Evolutionary conservation across 148 eudicot genomes (phyloP).

Genomic region (Agrostemma githago): DNA sequence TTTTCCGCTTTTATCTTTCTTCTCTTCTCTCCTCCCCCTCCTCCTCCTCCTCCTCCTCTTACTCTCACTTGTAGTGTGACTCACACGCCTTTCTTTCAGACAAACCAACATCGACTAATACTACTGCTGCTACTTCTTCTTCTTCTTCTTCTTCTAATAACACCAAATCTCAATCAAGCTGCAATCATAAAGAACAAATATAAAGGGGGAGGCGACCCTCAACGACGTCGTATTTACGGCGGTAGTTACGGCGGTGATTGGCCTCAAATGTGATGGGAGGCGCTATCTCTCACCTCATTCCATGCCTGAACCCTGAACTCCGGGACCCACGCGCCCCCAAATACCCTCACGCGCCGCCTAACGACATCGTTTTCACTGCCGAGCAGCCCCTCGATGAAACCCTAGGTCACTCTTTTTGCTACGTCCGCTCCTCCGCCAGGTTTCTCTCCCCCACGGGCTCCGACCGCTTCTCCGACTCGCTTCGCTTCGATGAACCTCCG

Average conservation of each 20-base stretch:
- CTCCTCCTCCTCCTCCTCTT: too few relatives aligned
- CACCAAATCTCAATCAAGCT: too few relatives aligned
- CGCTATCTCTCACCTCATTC: slow-evolving; percentile 70
- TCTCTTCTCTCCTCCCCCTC: background rate
- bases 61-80: background rate
- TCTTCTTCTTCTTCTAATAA: too few relatives aligned
- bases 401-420: slow-evolving; percentile 95
- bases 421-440: slow-evolving; percentile 78
- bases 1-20: slow-evolving; percentile 1
- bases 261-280: slow-evolving; percentile 76
- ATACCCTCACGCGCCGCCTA: background rate
- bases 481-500: slow-evolving; percentile 51
- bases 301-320: slow-evolving; percentile 60
- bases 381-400: slow-evolving; percentile 72
- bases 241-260: background rate
- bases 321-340: background rate
- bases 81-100: background rate
- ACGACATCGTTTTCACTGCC: slow-evolving; percentile 33
- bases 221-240: background rate
- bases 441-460: slow-evolving; percentile 84
- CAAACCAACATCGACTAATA: background rate
- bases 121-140: background rate
- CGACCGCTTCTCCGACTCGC: slow-evolving; percentile 76
- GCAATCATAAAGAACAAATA: background rate
- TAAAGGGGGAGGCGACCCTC: too few relatives aligned